Percentiles rank a stretch among this genome's conserved stretches.
Evolutionary conservation across 2,329 filamentous ascomycete genomes (phyloP).

Genomic region (Fusarium sambucinum): DNA sequence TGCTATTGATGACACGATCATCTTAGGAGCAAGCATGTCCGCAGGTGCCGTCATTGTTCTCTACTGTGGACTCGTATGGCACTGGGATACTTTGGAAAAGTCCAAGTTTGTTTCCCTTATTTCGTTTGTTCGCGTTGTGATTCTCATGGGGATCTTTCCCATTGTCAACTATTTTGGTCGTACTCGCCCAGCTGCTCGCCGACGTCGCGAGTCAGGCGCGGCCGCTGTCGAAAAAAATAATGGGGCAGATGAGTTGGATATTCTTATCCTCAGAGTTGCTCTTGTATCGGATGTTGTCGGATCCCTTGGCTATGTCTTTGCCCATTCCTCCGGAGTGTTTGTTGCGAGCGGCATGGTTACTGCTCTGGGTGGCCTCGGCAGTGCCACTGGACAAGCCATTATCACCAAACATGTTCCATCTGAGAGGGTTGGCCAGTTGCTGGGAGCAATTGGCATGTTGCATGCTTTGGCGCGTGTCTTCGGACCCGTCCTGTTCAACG

Average conservation of each 20-base stretch:
- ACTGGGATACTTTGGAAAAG: conserved; percentile 84
- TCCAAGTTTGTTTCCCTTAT: conserved; percentile 84
- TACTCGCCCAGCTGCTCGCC: conserved; percentile 60
- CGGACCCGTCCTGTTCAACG: conserved; percentile 85
- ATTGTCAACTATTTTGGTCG: conserved; percentile 81
- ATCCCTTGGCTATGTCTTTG: conserved; percentile 78
- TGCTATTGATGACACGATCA: conserved; percentile 81
- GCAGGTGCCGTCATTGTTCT: conserved; percentile 84
- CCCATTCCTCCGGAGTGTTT: conserved; percentile 73
- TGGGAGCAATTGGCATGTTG: conserved; percentile 87
- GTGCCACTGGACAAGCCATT: conserved; percentile 84
- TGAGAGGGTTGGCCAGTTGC: conserved; percentile 84
- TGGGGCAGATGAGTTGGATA: conserved; percentile 82
- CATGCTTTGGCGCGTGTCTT: conserved; percentile 85
- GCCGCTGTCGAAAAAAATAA: conserved; percentile 62
- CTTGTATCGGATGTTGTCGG: conserved; percentile 82
- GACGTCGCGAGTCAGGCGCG: conserved; percentile 54
- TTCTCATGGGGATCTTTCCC: conserved; percentile 81
- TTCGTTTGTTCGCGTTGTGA: conserved; percentile 80
- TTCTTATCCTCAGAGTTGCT: conserved; percentile 79
- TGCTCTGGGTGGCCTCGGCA: conserved; percentile 84
- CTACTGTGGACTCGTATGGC: conserved; percentile 83
- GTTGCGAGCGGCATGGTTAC: conserved; percentile 78
- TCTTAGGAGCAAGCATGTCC: conserved; percentile 86
- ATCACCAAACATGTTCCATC: conserved; percentile 92